Evolutionary conservation across 495 filamentous ascomycete species (phyloP).

Genomic region (Tricharina praecox): DNA sequence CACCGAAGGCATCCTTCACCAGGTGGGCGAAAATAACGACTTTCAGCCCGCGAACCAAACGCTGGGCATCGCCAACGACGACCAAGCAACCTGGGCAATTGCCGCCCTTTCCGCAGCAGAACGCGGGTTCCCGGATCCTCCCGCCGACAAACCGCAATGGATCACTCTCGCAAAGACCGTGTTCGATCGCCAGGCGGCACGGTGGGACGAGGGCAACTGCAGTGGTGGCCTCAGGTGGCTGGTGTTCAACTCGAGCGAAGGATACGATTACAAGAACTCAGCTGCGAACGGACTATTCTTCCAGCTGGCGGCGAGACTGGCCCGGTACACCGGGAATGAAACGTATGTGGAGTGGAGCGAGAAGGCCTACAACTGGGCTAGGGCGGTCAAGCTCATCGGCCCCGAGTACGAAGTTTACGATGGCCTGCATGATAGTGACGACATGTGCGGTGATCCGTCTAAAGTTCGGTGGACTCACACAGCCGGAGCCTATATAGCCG

Average conservation of each 20-base stretch:
- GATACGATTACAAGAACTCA: constrained; percentile 68
- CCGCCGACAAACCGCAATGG: constrained; percentile 44
- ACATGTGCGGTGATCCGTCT: constrained; percentile 24
- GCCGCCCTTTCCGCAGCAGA: constrained; percentile 58
- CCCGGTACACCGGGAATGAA: constrained; percentile 55
- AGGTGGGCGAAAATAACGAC: constrained; percentile 47
- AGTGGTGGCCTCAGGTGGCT: constrained; percentile 68
- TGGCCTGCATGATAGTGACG: constrained; percentile 34
- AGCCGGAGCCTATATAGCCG: constrained; percentile 44
- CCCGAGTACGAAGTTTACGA: constrained; percentile 43
- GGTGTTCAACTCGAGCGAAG: constrained; percentile 60
- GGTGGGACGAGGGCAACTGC: constrained; percentile 56
- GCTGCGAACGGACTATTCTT: constrained; percentile 70
- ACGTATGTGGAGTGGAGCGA: constrained; percentile 65
- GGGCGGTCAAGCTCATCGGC: constrained; percentile 44
- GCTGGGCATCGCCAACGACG: constrained; percentile 64
- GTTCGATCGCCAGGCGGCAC: constrained; percentile 49
- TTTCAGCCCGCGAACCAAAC: constrained; percentile 60
- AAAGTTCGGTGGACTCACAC: constrained; percentile 48
- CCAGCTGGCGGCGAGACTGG: constrained; percentile 59
- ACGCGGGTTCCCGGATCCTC: constrained; percentile 48
- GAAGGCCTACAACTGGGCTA: constrained; percentile 58
- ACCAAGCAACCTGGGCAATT: constrained; percentile 70
- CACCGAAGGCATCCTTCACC: constrained; percentile 45
- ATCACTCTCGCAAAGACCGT: constrained; percentile 60